Percentiles rank a stretch among this genome's conserved stretches.
phyloP scores from a whole-genome alignment of 148 eudicot species.

The Salicornia ramosissima region DNA sequence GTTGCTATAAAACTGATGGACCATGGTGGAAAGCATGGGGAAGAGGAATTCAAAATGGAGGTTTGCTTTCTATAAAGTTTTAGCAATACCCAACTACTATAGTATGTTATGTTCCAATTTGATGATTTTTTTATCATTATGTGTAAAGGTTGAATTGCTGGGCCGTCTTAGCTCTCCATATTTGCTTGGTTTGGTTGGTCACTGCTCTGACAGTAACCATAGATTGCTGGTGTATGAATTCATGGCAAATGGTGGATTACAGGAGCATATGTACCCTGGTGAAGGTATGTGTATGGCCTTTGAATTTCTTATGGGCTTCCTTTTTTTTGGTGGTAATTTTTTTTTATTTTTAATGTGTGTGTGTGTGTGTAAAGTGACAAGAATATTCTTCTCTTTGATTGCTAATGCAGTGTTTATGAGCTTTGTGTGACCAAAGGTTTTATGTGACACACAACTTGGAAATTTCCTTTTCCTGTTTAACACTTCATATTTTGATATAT shows the following conservation, averaged over 20 bases:
- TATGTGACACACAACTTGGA: not conserved
- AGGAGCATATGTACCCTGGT: conserved; percentile 75
- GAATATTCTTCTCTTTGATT: no score
- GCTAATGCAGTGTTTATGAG: no score
- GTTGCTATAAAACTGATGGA: conserved; percentile 93
- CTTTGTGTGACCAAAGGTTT: no score
- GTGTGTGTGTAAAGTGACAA: not conserved
- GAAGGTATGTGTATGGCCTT: conserved; percentile 40
- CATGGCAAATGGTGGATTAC: conserved; percentile 95
- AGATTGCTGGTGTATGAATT: conserved; percentile 86
- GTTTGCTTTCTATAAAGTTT: conserved; percentile 31
- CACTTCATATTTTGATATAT: not conserved
- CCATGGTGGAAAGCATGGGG: conserved; percentile 88
- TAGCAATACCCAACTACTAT: not conserved
- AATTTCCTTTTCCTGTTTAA: not conserved
- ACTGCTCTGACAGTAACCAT: conserved; percentile 73
- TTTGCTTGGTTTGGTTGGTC: conserved; percentile 74
- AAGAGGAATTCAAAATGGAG: conserved; percentile 91
- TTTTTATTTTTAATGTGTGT: not conserved
- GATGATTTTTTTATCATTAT: conserved; percentile 15
- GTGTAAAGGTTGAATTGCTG: conserved; percentile 70
- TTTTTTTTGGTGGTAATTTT: no score
- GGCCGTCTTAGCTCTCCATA: conserved; percentile 77
- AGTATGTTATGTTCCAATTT: not conserved
- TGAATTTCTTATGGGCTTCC: not conserved